Evolutionary conservation across 768 basidiomycete genomes (phyloP).

Genomic region (Calvatia gigantea): DNA sequence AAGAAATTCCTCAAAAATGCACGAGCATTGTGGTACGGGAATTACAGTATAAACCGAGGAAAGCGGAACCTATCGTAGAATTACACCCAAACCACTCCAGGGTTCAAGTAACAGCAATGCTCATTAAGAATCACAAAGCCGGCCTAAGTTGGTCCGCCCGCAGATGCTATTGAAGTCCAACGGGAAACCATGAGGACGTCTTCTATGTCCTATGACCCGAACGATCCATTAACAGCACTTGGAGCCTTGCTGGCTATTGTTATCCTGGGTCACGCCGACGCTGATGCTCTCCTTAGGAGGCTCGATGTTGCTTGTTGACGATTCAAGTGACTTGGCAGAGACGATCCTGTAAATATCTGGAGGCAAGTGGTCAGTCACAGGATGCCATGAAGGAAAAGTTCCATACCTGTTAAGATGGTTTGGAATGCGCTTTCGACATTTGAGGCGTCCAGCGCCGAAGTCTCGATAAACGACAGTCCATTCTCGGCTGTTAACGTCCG

Average conservation of each 20-base stretch:
- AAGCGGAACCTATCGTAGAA: slow-evolving; percentile 7
- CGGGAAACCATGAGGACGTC: not conserved
- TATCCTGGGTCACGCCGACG: slow-evolving; percentile 73
- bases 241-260: slow-evolving; percentile 48
- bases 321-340: slow-evolving; percentile 92
- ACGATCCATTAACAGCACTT: slow-evolving; percentile 55
- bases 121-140: not conserved
- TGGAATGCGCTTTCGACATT: slow-evolving; percentile 99
- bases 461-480: slow-evolving; percentile 93
- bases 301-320: slow-evolving; percentile 73
- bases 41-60: slow-evolving; percentile 8
- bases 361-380: not conserved
- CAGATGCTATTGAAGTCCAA: not conserved
- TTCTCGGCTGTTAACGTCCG: slow-evolving; percentile 65
- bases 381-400: not conserved
- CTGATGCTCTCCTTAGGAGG: slow-evolving; percentile 82
- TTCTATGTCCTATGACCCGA: slow-evolving; percentile 1
- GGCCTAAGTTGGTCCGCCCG: not conserved
- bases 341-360: slow-evolving; percentile 97
- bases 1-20: not conserved
- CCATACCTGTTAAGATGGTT: slow-evolving; percentile 85
- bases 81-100: slow-evolving; percentile 2
- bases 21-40: not conserved
- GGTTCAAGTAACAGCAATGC: not conserved
- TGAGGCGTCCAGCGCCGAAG: slow-evolving; percentile 98